phyloP scores from a whole-genome alignment of 2,329 filamentous ascomycete species.

The Colletotrichum sublineola region DNA sequence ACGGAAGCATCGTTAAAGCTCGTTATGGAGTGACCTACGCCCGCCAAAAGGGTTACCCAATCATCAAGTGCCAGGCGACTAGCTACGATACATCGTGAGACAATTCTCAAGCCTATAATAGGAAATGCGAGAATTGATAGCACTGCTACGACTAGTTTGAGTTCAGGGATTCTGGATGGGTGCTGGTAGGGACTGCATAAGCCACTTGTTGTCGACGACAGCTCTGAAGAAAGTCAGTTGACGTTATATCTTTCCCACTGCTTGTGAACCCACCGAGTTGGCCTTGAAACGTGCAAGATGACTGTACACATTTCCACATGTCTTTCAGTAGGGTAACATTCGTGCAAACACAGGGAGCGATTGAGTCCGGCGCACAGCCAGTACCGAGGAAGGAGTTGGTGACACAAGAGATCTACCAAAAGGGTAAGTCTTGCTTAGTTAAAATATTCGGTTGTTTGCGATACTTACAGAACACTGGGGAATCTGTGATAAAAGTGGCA shows the following conservation, averaged over 20 bases:
- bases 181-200: slow-evolving; percentile 25
- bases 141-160: slow-evolving; percentile 22
- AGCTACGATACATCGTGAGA: slow-evolving; percentile 13
- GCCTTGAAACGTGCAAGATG: slow-evolving; percentile 23
- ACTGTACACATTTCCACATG: slow-evolving; percentile 26
- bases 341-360: slow-evolving; percentile 32
- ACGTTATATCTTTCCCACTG: rapidly evolving
- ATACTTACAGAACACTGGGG: slow-evolving; percentile 27
- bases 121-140: slow-evolving; percentile 25
- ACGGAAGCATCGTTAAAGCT: no score
- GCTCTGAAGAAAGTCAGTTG: slow-evolving; percentile 1
- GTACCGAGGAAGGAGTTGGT: slow-evolving; percentile 2
- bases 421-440: neutral
- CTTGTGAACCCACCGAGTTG: slow-evolving; percentile 17
- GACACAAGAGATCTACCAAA: slow-evolving; percentile 5
- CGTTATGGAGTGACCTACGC: neutral
- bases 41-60: slow-evolving; percentile 26
- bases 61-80: slow-evolving; percentile 23
- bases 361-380: slow-evolving; percentile 15
- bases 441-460: rapidly evolving
- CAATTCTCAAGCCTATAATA: slow-evolving; percentile 21
- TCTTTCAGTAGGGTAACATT: slow-evolving; percentile 26
- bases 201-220: slow-evolving; percentile 18
- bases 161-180: slow-evolving; percentile 13
- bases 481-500: slow-evolving; percentile 20